phyloP scores from a whole-genome alignment of 345 rosid genomes.

The Lepidium sativum region DNA sequence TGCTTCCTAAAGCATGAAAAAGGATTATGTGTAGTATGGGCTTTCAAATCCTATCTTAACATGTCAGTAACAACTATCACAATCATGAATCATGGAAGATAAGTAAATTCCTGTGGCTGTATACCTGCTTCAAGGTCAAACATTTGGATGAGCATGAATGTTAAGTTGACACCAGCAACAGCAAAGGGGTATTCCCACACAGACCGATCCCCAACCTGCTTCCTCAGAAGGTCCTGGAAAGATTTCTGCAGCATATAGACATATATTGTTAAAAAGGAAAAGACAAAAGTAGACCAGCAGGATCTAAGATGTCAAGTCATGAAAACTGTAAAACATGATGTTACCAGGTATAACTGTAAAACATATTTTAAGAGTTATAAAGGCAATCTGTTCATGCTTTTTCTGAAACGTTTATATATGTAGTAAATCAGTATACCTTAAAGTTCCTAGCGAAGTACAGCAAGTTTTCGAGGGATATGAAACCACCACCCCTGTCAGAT shows the following conservation, averaged over 20 bases:
- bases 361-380: not conserved
- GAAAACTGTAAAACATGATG: not conserved
- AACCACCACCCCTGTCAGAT: conserved; percentile 92
- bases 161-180: conserved; percentile 96
- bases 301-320: not conserved
- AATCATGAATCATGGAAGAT: not conserved
- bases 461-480: conserved; percentile 94
- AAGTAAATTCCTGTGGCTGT: not conserved
- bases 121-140: conserved; percentile 99
- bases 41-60: not conserved
- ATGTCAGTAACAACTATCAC: not conserved
- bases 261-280: not conserved
- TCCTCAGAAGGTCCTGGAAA: conserved; percentile 84
- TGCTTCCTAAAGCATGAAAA: not conserved
- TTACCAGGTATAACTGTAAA: not conserved
- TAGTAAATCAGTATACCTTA: conserved; percentile 40
- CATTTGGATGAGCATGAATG: conserved; percentile 99
- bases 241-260: conserved; percentile 51
- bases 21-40: not conserved
- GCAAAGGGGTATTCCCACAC: conserved; percentile 99
- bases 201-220: conserved; percentile 87
- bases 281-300: not conserved
- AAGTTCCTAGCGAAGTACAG: conserved; percentile 76
- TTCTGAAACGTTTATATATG: not conserved
- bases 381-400: not conserved